Evolutionary conservation across 2,329 filamentous ascomycete genomes (phyloP).

Genomic region (Ceratocystis eucalypticola): DNA sequence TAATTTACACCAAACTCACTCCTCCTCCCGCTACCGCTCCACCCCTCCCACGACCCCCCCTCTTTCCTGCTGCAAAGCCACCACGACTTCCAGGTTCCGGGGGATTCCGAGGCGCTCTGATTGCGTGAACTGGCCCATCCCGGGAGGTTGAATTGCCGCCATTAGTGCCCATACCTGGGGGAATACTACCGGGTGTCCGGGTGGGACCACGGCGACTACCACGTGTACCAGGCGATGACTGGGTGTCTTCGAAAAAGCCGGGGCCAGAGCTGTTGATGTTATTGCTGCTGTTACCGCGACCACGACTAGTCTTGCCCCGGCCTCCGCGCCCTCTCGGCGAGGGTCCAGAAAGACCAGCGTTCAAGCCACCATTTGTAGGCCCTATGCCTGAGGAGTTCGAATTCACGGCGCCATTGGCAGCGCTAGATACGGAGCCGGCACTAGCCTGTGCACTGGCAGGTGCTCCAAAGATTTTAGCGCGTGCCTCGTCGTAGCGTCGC

Average conservation of each 20-base stretch:
- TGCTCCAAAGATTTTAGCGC: constrained; percentile 74
- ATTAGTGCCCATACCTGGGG: constrained; percentile 23
- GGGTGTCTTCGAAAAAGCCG: neutral
- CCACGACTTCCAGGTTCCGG: constrained; percentile 60
- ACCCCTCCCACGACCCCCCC: neutral
- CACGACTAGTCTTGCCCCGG: constrained; percentile 33
- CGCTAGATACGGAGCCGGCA: constrained; percentile 20
- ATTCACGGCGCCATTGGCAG: neutral
- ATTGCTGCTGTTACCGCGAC: constrained; percentile 25
- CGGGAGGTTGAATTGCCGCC: constrained; percentile 38
- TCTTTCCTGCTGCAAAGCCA: constrained; percentile 45
- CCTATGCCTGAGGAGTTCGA: neutral
- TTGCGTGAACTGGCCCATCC: constrained; percentile 53
- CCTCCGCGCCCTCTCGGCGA: constrained; percentile 22
- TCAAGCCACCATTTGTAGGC: neutral
- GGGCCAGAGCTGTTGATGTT: neutral
- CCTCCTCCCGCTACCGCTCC: constrained; percentile 4
- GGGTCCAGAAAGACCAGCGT: neutral
- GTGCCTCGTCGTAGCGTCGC: constrained; percentile 73
- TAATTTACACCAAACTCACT: constrained; percentile 8
- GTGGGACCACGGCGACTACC: neutral
- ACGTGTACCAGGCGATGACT: neutral
- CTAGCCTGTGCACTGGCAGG: constrained; percentile 17
- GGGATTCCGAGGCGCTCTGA: constrained; percentile 60
- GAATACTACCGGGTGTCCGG: neutral